Conservation (phyloP, 2,329 filamentous ascomycete species). For the Scedosporium dehoogii region DNA sequence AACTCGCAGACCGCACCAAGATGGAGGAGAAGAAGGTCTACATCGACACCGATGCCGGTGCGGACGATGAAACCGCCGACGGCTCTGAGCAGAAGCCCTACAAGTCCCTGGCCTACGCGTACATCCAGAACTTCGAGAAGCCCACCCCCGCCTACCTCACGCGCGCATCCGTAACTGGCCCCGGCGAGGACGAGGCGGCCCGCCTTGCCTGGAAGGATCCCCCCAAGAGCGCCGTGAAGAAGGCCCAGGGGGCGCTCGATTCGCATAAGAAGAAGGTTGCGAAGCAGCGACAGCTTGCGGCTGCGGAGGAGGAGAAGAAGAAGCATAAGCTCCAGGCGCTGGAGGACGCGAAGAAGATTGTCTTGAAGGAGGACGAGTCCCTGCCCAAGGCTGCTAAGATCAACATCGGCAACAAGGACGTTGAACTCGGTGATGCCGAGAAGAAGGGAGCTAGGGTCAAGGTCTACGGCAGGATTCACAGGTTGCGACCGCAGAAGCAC, state of each 20-base stretch:
- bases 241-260: constrained; percentile 65
- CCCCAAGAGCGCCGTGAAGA: constrained; percentile 78
- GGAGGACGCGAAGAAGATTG: constrained; percentile 68
- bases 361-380: constrained; percentile 57
- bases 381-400: constrained; percentile 68
- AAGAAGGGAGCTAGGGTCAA: constrained; percentile 64
- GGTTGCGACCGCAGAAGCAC: constrained; percentile 71
- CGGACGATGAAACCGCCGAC: constrained; percentile 55
- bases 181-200: constrained; percentile 52
- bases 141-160: constrained; percentile 53
- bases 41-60: constrained; percentile 71
- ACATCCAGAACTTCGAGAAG: constrained; percentile 56
- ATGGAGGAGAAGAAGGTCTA: constrained; percentile 43
- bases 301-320: constrained; percentile 62
- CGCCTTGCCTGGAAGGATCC: constrained; percentile 69
- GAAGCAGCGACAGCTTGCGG: constrained; percentile 64
- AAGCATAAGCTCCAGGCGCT: constrained; percentile 57
- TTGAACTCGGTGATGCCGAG: constrained; percentile 46
- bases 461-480: constrained; percentile 75
- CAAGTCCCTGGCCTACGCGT: constrained; percentile 71
- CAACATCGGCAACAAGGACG: constrained; percentile 61
- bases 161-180: constrained; percentile 56
- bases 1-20: constrained; percentile 41
- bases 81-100: constrained; percentile 67
- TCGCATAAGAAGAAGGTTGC: constrained; percentile 74